Evolutionary conservation across 306 rosid genomes (phyloP).

Genomic region (Pyrus pyrifolia): DNA sequence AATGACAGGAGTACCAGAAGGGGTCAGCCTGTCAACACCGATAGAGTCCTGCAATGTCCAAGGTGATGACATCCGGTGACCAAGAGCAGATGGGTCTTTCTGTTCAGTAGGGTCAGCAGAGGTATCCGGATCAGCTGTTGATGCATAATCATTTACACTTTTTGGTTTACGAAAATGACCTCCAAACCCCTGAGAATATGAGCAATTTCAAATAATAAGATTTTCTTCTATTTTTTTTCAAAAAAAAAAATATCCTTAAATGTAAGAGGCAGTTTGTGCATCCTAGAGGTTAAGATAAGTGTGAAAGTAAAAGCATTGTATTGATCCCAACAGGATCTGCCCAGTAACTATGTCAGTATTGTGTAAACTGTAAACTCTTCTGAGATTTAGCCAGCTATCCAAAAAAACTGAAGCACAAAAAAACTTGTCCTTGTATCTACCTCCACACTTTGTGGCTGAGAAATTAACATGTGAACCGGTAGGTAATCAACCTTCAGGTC

Average conservation of each 20-base stretch:
- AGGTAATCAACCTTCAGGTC: background rate
- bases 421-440: background rate
- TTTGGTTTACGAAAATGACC: conserved; percentile 35
- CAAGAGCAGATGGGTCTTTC: conserved; percentile 47
- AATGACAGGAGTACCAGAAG: conserved; percentile 14
- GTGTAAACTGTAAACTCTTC: background rate
- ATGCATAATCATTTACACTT: conserved; percentile 22
- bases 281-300: background rate
- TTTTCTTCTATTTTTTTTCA: too few species aligned
- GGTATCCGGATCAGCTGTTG: conserved; percentile 39
- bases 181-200: conserved; percentile 52
- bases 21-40: conserved; percentile 29
- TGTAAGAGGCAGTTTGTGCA: background rate
- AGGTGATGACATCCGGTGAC: conserved; percentile 32
- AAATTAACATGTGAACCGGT: background rate
- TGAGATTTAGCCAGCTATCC: background rate
- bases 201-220: conserved; percentile 3
- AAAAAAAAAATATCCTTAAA: background rate
- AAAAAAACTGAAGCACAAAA: background rate
- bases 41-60: conserved; percentile 51
- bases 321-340: background rate
- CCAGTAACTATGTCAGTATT: background rate
- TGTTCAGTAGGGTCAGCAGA: conserved; percentile 37
- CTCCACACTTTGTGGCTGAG: background rate
- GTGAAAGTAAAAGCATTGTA: background rate